Percentiles rank a stretch among this genome's conserved stretches.
phyloP scores from a whole-genome alignment of 2,329 filamentous ascomycete species.

The Chalaropsis thielavioides region DNA sequence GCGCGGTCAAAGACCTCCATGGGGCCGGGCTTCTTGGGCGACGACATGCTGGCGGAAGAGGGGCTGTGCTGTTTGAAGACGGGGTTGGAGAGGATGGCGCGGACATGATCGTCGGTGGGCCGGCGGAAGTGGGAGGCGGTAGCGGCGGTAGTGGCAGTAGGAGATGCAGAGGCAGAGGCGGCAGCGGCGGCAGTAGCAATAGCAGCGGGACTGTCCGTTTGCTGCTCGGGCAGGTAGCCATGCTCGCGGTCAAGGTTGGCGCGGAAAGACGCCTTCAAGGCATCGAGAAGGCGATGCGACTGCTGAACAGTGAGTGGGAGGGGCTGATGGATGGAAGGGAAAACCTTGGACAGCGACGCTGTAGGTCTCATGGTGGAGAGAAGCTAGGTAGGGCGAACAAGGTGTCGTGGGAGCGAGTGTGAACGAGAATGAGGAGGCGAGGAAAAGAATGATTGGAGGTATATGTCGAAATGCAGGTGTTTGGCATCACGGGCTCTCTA shows the following conservation, averaged over 20 bases:
- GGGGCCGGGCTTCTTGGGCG: constrained; percentile 27
- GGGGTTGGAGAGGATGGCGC: constrained; percentile 42
- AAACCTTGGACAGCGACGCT: constrained; percentile 22
- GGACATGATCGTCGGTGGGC: constrained; percentile 38
- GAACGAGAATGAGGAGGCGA: neutral
- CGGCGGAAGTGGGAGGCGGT: constrained; percentile 21
- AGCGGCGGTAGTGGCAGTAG: constrained; percentile 15
- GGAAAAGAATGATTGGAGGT: neutral
- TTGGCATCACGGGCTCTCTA: neutral
- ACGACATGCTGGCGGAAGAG: neutral
- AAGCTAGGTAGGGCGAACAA: neutral
- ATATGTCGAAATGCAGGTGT: neutral
- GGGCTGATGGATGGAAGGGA: constrained; percentile 37
- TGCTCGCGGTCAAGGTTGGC: constrained; percentile 44
- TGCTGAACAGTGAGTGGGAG: constrained; percentile 36
- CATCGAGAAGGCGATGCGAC: constrained; percentile 40
- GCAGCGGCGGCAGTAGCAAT: neutral
- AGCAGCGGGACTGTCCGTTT: constrained; percentile 11
- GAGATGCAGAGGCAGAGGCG: constrained; percentile 13
- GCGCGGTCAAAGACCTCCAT: constrained; percentile 43
- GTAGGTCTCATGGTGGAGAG: constrained; percentile 10
- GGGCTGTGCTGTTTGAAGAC: constrained; percentile 30
- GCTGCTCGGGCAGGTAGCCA: constrained; percentile 29
- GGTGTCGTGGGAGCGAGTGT: neutral
- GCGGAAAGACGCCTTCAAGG: constrained; percentile 43